phyloP scores from a whole-genome alignment of 106 monocot species.

The Phalaenopsis equestris region DNA sequence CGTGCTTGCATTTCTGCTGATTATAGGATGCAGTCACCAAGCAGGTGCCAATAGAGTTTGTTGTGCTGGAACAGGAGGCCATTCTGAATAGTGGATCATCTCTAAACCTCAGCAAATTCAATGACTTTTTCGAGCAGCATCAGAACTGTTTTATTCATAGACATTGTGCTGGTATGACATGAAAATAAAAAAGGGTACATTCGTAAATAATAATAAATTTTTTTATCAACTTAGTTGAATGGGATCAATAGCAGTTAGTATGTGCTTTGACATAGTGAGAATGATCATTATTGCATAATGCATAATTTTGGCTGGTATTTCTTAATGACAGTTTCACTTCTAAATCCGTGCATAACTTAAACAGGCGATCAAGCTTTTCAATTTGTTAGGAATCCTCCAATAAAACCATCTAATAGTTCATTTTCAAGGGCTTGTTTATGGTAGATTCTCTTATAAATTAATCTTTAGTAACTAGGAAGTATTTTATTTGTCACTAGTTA shows the following conservation, averaged over 20 bases:
- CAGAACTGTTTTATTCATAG: slow-evolving; percentile 60
- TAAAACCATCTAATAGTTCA: too few species aligned
- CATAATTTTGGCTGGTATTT: background rate
- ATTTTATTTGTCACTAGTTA: too few species aligned
- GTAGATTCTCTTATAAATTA: too few species aligned
- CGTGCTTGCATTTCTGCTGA: background rate
- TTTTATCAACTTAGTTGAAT: background rate
- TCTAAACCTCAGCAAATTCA: slow-evolving; percentile 23
- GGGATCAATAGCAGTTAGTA: background rate
- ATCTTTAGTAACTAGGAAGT: too few species aligned
- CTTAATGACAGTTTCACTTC: background rate
- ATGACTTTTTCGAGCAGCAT: slow-evolving; percentile 42
- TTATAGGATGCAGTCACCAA: slow-evolving; percentile 66
- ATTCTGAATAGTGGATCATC: slow-evolving; percentile 15
- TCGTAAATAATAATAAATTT: background rate
- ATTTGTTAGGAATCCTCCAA: too few species aligned
- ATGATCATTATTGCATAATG: too few species aligned
- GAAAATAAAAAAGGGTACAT: background rate
- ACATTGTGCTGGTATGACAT: slow-evolving; percentile 54
- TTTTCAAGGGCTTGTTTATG: too few species aligned
- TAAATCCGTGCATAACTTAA: too few species aligned
- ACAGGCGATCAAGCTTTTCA: too few species aligned
- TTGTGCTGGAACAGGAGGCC: slow-evolving; percentile 41
- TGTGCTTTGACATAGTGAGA: background rate
- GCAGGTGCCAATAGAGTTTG: slow-evolving; percentile 63